phyloP scores from a whole-genome alignment of 371 early-diverging fungal species.

The Entomophthora muscae region DNA sequence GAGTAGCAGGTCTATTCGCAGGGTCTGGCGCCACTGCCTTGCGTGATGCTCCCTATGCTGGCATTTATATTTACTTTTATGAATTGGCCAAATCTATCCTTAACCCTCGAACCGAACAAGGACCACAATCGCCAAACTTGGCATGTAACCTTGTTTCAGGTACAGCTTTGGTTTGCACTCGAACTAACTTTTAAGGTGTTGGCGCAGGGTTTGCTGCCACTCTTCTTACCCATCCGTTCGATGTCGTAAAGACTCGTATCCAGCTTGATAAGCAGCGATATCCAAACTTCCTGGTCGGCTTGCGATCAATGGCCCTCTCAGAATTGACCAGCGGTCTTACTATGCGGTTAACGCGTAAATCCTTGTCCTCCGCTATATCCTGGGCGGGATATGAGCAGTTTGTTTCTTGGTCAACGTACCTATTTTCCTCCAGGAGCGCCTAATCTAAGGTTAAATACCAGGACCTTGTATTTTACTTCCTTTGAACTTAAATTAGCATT shows the following conservation, averaged over 20 bases:
- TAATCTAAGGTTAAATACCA: too few relatives aligned
- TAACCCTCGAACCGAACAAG: neutral
- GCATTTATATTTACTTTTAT: slow-evolving; percentile 86
- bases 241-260: slow-evolving; percentile 82
- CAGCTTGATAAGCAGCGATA: slow-evolving; percentile 47
- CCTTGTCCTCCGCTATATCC: slow-evolving; percentile 73
- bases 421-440: neutral
- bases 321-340: slow-evolving; percentile 37
- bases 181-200: slow-evolving; percentile 29
- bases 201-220: slow-evolving; percentile 58
- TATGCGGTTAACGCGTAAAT: slow-evolving; percentile 70
- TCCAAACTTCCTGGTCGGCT: slow-evolving; percentile 26
- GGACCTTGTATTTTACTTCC: too few relatives aligned
- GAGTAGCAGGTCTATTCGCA: slow-evolving; percentile 52
- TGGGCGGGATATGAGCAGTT: slow-evolving; percentile 88
- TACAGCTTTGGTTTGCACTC: slow-evolving; percentile 2
- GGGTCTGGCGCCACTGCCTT: slow-evolving; percentile 83
- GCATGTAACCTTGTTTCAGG: slow-evolving; percentile 10
- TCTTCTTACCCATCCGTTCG: slow-evolving; percentile 81
- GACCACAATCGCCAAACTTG: neutral
- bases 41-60: slow-evolving; percentile 90
- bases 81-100: slow-evolving; percentile 31
- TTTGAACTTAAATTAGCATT: too few relatives aligned
- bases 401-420: slow-evolving; percentile 11
- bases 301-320: slow-evolving; percentile 22